A percentile compares a stretch with the other conserved stretches of the same genome.
phyloP scores from a whole-genome alignment of 2,329 filamentous ascomycete species.

The Fonsecaea nubica region DNA sequence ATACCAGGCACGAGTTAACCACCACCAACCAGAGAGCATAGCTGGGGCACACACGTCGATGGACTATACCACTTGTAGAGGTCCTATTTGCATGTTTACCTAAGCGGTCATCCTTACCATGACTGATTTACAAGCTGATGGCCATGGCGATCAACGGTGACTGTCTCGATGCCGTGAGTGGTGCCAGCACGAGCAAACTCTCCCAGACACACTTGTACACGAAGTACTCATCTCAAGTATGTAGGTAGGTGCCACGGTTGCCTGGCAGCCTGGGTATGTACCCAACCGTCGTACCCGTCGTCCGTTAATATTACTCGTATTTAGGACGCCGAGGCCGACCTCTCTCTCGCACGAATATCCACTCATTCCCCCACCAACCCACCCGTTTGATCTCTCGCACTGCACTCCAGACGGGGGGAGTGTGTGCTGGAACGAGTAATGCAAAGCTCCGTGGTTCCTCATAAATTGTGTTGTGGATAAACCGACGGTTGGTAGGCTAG shows the following conservation, averaged over 20 bases:
- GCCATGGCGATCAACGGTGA: neutral
- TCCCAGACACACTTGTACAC: neutral
- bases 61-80: too few species aligned
- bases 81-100: neutral
- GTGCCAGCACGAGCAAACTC: neutral
- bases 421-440: neutral
- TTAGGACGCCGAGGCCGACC: slow-evolving; percentile 4
- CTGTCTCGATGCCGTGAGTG: neutral
- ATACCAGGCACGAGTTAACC: too few species aligned
- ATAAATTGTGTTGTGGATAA: slow-evolving; percentile 4
- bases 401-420: neutral
- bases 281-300: neutral
- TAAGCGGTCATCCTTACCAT: neutral
- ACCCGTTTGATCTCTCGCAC: neutral
- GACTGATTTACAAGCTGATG: neutral
- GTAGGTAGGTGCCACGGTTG: too few species aligned
- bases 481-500: neutral
- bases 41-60: neutral
- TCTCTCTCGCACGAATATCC: neutral
- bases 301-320: neutral
- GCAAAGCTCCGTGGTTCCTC: neutral
- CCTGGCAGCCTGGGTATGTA: too few species aligned
- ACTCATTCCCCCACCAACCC: neutral
- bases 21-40: neutral
- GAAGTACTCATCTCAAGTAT: too few species aligned